These are phyloP conservation scores for Dendrocalamus latiflorus DNA, from an alignment of 202 grass and related monocot genomes.

Conservation along the genomic window DNA sequence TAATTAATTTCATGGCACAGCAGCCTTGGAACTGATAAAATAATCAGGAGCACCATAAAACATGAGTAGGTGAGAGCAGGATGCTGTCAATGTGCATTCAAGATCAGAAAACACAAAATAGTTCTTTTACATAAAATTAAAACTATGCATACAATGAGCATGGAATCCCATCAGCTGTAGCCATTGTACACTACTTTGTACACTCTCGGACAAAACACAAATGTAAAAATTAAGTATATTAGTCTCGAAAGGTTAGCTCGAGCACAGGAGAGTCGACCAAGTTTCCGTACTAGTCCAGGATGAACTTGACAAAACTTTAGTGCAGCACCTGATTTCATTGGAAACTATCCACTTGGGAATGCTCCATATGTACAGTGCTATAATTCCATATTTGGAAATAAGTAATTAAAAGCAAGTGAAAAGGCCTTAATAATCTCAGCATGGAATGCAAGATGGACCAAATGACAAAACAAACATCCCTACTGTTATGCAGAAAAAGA, in stretches of 20 bases:
- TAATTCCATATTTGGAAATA: not conserved
- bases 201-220: not conserved
- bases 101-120: not conserved
- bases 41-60: not conserved
- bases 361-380: not conserved
- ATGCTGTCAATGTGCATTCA: not conserved
- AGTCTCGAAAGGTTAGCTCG: not conserved
- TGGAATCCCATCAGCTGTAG: not conserved
- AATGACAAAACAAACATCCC: not conserved
- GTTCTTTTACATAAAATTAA: constrained; percentile 2
- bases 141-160: not conserved
- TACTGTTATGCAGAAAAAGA: not conserved
- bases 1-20: not conserved
- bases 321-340: not conserved
- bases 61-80: not conserved
- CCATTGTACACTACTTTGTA: not conserved
- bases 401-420: not conserved
- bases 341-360: not conserved
- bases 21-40: not conserved
- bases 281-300: not conserved
- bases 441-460: not conserved
- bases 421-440: not conserved
- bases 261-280: not conserved
- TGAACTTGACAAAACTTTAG: not conserved
- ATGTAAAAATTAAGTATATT: not conserved